These are phyloP conservation scores for Aspergillus aculeatinus DNA, from an alignment of 2,329 filamentous ascomycete genomes.

Conservation along the genomic window DNA sequence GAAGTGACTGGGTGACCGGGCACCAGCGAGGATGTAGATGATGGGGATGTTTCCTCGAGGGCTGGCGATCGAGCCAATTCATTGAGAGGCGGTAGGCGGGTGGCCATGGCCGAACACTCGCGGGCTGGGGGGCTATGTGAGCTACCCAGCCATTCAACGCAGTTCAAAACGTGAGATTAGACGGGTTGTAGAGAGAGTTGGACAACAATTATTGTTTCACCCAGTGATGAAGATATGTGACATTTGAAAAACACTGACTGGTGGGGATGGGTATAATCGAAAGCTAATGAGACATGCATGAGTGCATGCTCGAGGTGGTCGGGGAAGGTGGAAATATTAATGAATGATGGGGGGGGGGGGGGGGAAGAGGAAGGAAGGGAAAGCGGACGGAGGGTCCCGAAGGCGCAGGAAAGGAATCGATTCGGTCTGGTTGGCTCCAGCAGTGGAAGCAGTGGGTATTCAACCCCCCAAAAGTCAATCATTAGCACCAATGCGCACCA, in stretches of 20 bases:
- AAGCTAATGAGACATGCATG: not conserved
- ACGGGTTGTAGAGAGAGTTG: conserved; percentile 2
- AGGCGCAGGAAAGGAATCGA: not conserved
- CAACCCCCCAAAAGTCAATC: conserved; percentile 2
- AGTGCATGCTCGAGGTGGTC: not conserved
- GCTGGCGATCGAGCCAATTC: conserved; percentile 29
- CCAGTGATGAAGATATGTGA: not conserved
- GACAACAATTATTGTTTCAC: conserved; percentile 7
- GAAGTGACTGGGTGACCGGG: conserved; percentile 9
- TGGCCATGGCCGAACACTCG: conserved; percentile 36
- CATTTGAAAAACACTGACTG: conserved; percentile 4
- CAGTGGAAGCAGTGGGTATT: conserved; percentile 4
- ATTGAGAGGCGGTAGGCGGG: conserved; percentile 28
- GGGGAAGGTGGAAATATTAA: not conserved
- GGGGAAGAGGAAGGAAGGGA: not conserved
- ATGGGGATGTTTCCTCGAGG: conserved; percentile 18
- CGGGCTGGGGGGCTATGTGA: conserved; percentile 21
- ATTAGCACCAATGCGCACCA: not conserved
- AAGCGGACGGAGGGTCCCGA: too few relatives aligned
- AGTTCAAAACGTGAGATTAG: not conserved
- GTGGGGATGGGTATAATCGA: not conserved
- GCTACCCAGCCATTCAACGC: conserved; percentile 30
- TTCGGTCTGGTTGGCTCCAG: conserved; percentile 5
- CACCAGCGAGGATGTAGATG: conserved; percentile 9
- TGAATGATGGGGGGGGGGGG: not conserved